These are phyloP conservation scores for Coemansia asiatica DNA, from an alignment of 192 early-diverging fungal species.

Conservation along the genomic window DNA sequence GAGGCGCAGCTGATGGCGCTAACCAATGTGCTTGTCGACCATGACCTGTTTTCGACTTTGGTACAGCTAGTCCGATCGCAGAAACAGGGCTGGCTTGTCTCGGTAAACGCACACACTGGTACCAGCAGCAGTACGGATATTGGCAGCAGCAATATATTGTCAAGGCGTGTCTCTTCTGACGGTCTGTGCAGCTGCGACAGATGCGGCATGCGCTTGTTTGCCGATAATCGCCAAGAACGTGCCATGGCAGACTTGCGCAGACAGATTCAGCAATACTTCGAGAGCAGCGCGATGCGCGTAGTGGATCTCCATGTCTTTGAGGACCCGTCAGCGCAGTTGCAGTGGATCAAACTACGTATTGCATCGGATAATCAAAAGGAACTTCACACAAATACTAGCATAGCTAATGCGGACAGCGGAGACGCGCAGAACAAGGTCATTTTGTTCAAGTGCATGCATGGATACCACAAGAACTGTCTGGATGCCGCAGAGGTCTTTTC, in stretches of 20 bases:
- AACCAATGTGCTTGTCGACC: slow-evolving; percentile 49
- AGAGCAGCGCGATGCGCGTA: slow-evolving; percentile 34
- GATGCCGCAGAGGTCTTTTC: neutral
- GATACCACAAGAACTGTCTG: slow-evolving; percentile 39
- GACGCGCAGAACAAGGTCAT: slow-evolving; percentile 17
- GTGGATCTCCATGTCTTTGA: slow-evolving; percentile 55
- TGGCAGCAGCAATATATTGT: neutral
- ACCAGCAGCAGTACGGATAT: neutral
- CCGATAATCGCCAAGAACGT: slow-evolving; percentile 34
- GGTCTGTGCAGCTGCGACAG: slow-evolving; percentile 20
- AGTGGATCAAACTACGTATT: slow-evolving; percentile 55
- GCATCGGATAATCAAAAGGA: slow-evolving; percentile 26
- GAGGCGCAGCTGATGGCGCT: slow-evolving; percentile 53
- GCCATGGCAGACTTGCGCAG: slow-evolving; percentile 32
- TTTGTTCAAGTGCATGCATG: slow-evolving; percentile 51
- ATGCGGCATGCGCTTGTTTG: slow-evolving; percentile 36
- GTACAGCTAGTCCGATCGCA: slow-evolving; percentile 52
- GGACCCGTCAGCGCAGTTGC: slow-evolving; percentile 46
- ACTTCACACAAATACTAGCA: slow-evolving; percentile 11
- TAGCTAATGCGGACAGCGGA: slow-evolving; percentile 3
- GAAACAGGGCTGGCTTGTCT: slow-evolving; percentile 48
- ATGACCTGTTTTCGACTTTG: slow-evolving; percentile 49
- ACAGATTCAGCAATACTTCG: slow-evolving; percentile 43
- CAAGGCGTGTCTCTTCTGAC: slow-evolving; percentile 3
- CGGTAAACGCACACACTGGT: neutral